Evolutionary conservation across 164 flowering plant genomes (phyloP).

Genomic region (Cinnamomum micranthum): DNA sequence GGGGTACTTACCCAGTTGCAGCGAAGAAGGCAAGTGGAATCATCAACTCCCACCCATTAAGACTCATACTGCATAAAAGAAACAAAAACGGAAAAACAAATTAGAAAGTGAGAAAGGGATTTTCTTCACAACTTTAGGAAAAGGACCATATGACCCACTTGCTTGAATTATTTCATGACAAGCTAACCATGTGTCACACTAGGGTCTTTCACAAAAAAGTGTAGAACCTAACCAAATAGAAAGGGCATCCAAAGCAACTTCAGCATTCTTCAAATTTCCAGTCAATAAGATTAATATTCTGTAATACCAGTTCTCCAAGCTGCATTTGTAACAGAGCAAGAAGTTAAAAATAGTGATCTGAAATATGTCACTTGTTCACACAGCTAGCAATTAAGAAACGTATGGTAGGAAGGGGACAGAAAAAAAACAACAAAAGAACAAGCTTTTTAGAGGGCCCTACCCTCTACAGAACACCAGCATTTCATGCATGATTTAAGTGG

Average conservation of each 20-base stretch:
- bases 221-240: slow-evolving; percentile 44
- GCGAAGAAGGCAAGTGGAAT: slow-evolving; percentile 65
- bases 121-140: not conserved
- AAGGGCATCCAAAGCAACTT: slow-evolving; percentile 61
- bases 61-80: slow-evolving; percentile 42
- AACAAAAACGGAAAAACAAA: not conserved
- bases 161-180: not conserved
- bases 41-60: slow-evolving; percentile 70
- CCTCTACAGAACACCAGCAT: too few relatives aligned
- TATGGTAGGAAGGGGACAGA: not conserved
- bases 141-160: not conserved
- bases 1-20: slow-evolving; percentile 46
- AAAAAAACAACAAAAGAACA: not conserved
- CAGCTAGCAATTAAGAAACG: not conserved
- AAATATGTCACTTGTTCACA: not conserved
- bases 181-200: not conserved
- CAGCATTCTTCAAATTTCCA: slow-evolving; percentile 48
- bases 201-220: not conserved
- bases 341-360: not conserved
- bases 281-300: slow-evolving; percentile 54
- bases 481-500: too few relatives aligned
- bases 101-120: not conserved
- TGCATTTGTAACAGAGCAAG: slow-evolving; percentile 8
- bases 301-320: slow-evolving; percentile 79
- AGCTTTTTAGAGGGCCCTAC: too few relatives aligned